A percentile compares a stretch with the other conserved stretches of the same genome.
These are phyloP conservation scores for Crassisporium funariophilum DNA, from an alignment of 768 basidiomycete genomes.

Conservation along the genomic window DNA sequence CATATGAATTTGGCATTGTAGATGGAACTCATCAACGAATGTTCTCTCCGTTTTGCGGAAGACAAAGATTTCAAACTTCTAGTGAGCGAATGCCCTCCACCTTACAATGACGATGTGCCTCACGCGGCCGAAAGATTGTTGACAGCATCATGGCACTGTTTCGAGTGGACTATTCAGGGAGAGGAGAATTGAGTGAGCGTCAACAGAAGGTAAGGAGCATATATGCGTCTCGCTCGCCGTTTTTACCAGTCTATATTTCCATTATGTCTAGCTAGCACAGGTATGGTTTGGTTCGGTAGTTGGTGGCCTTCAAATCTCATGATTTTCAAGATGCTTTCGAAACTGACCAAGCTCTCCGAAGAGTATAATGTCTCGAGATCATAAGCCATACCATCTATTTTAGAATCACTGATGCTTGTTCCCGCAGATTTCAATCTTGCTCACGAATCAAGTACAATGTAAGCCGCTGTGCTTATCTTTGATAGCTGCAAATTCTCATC, in stretches of 20 bases:
- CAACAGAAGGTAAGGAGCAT: conserved; percentile 75
- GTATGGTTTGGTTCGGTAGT: conserved; percentile 34
- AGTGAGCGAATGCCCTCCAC: conserved; percentile 34
- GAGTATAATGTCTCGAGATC: conserved; percentile 72
- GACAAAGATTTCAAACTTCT: conserved; percentile 82
- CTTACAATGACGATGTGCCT: conserved; percentile 16
- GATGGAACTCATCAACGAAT: conserved; percentile 93
- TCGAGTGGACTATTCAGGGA: conserved; percentile 88
- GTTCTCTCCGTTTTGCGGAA: conserved; percentile 85
- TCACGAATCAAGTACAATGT: conserved; percentile 96
- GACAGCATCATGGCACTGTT: conserved; percentile 98
- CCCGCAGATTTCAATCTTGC: conserved; percentile 73
- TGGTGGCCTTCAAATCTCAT: background rate
- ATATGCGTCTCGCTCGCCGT: background rate
- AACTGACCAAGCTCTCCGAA: conserved; percentile 88
- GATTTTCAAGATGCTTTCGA: conserved; percentile 77
- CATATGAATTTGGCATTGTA: conserved; percentile 31
- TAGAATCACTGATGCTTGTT: conserved; percentile 8
- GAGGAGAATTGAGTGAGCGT: conserved; percentile 92
- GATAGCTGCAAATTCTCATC: background rate
- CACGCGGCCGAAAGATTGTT: conserved; percentile 60
- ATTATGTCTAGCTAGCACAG: conserved; percentile 74
- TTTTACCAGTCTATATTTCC: conserved; percentile 2
- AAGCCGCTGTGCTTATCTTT: conserved; percentile 18
- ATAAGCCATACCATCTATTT: background rate